Conservation (phyloP, 805 yeast genomes). For the Ogataea polymorpha region DNA sequence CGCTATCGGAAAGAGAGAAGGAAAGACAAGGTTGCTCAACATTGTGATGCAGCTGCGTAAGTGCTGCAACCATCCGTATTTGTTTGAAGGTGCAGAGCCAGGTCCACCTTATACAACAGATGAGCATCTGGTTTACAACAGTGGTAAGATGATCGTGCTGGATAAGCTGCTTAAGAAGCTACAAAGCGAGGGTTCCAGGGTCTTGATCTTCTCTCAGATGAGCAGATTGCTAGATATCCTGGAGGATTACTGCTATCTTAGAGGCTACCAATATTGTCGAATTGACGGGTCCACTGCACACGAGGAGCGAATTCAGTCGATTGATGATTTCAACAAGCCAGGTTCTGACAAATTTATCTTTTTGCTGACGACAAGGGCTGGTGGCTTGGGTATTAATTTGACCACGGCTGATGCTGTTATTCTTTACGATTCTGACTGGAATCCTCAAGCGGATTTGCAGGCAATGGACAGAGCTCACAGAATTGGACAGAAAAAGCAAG, state of each 20-base stretch:
- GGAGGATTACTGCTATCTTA: constrained; percentile 85
- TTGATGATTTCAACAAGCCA: constrained; percentile 86
- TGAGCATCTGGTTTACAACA: constrained; percentile 85
- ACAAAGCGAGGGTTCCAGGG: constrained; percentile 78
- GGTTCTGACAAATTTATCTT: constrained; percentile 80
- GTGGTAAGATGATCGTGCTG: constrained; percentile 86
- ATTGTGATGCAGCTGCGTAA: constrained; percentile 96
- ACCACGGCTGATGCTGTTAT: constrained; percentile 91
- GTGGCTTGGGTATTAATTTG: constrained; percentile 92
- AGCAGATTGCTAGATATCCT: constrained; percentile 82
- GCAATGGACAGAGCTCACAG: constrained; percentile 99
- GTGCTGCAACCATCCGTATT: constrained; percentile 95
- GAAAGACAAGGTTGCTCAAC: constrained; percentile 84
- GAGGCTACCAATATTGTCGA: constrained; percentile 84
- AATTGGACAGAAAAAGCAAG: constrained; percentile 96
- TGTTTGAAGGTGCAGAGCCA: constrained; percentile 99
- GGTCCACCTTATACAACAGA: constrained; percentile 97
- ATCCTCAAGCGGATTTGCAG: constrained; percentile 96
- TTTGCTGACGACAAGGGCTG: constrained; percentile 90
- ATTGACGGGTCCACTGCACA: constrained; percentile 93
- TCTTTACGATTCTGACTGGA: constrained; percentile 93
- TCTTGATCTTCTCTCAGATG: constrained; percentile 91
- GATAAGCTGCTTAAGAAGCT: constrained; percentile 77
- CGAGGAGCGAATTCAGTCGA: constrained; percentile 88
- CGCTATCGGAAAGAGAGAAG: constrained; percentile 89